These are phyloP conservation scores for Starmerella bombi DNA, from an alignment of 805 yeast genomes.

Conservation along the genomic window DNA sequence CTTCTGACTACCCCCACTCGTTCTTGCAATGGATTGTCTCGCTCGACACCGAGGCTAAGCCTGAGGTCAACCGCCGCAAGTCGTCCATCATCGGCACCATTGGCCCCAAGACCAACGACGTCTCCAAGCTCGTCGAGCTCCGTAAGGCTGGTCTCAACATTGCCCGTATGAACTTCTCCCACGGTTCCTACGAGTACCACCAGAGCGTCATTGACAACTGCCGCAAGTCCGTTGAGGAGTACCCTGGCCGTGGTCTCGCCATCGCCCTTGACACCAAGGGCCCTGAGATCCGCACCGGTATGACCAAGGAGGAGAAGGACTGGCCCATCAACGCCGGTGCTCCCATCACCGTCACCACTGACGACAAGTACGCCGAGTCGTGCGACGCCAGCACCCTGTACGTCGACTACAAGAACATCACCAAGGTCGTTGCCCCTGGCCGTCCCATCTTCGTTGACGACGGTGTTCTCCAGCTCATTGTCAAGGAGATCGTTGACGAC, in stretches of 20 bases:
- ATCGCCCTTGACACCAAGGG: constrained; percentile 99
- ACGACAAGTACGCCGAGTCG: constrained; percentile 55
- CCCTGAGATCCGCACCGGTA: constrained; percentile 98
- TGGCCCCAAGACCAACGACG: constrained; percentile 94
- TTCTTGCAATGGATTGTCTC: constrained; percentile 68
- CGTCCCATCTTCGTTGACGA: constrained; percentile 90
- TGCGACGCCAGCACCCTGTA: constrained; percentile 75
- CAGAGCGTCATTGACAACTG: constrained; percentile 94
- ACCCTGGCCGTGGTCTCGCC: constrained; percentile 93
- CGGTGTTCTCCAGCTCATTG: constrained; percentile 94
- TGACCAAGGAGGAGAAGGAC: constrained; percentile 68
- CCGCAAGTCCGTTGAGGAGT: constrained; percentile 79
- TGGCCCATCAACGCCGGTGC: constrained; percentile 74
- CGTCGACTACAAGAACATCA: constrained; percentile 90
- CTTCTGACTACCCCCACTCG: constrained; percentile 24
- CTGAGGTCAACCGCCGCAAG: constrained; percentile 74
- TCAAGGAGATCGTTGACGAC: constrained; percentile 66
- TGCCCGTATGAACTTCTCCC: constrained; percentile 98
- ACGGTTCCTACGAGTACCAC: constrained; percentile 96
- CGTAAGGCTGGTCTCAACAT: constrained; percentile 97
- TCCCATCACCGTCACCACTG: constrained; percentile 88
- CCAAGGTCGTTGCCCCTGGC: constrained; percentile 82
- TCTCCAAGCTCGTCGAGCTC: constrained; percentile 68
- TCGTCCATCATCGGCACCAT: constrained; percentile 96
- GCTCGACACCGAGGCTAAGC: constrained; percentile 59